Base-by-base conservation (phyloP, 257 asterid genomes). In the Scutellaria minor region DNA sequence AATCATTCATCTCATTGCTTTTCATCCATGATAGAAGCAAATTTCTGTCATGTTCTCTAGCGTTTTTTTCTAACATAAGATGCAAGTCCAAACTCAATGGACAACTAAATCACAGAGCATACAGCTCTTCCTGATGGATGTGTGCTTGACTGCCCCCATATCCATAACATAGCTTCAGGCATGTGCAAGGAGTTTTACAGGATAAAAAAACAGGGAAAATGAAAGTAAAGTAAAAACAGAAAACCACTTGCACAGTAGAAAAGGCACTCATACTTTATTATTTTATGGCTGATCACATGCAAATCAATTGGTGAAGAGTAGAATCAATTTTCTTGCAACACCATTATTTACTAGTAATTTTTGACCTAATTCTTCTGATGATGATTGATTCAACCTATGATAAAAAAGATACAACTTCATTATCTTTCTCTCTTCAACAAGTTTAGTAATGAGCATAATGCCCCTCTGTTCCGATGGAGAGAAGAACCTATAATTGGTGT, bases 271-370 rank as follows among this genome's bases (percentile, higher is more conserved):
- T 9, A 64, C 27, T 22, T 22, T 22, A 22, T 22, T 22, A 22
- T 22, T 3, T 64, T 31, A 57, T 40, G 12, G 31, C 47, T 44
- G 13, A 8, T 27, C 22, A 13, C 66, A 65, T 64, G 60, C 54
- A 44, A 27, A 45, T 27, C 41, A 42, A 14, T 35, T 45, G 45
- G 68, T 12, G 57, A 66, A 37, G 50, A 59, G 42, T 48, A 73
- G 39, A 73, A 24, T 22, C 6, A 31, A 39, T 47, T 63, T 53
- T 31, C 45, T 41, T 11, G 51, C 62, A 64, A 55, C 44, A 39
- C 54, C 35, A 27, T 22, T 9, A 57, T 57, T 45, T 70, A 35
- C 48, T 9, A 22, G 41, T 10, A 42, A 27, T 31, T 31, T 31
- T 31, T 31, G 3, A 4, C 37, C 37, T 31, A 31, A 31, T 31